phyloP scores from a whole-genome alignment of 2,329 filamentous ascomycete species.

The Paraconiothyrium brasiliense region DNA sequence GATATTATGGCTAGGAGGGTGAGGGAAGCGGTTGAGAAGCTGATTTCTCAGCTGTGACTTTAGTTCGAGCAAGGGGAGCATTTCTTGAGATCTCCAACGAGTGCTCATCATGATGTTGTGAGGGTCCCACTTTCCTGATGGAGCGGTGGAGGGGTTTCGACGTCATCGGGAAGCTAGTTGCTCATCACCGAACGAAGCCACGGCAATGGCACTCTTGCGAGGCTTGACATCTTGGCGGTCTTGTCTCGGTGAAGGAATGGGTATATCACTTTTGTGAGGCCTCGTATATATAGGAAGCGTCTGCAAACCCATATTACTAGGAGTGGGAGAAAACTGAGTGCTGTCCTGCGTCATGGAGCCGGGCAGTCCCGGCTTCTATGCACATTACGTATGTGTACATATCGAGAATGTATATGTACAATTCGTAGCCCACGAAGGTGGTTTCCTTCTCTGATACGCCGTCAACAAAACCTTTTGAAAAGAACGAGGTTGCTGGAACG shows the following conservation, averaged over 20 bases:
- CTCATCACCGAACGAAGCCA: not conserved
- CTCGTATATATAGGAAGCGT: too few species aligned
- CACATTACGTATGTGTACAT: conserved; percentile 2
- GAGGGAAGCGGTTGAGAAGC: not conserved
- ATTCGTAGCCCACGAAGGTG: not conserved
- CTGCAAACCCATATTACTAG: not conserved
- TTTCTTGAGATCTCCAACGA: not conserved
- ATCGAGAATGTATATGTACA: not conserved
- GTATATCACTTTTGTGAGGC: not conserved
- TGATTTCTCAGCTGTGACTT: not conserved
- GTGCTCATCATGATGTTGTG: not conserved
- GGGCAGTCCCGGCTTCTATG: conserved; percentile 1
- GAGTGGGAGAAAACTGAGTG: not conserved
- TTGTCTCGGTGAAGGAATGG: not conserved
- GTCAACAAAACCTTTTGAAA: not conserved
- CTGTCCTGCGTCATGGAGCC: not conserved
- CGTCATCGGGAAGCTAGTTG: not conserved
- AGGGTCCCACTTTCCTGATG: not conserved
- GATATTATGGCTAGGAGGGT: conserved; percentile 10
- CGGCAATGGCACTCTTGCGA: not conserved
- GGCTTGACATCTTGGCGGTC: not conserved
- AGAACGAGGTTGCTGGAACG: not conserved
- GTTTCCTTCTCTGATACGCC: not conserved
- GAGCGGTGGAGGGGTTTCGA: not conserved
- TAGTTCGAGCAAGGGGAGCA: too few species aligned